Base-by-base conservation (phyloP, 2,329 filamentous ascomycete genomes). In the Exophiala oligosperma region DNA sequence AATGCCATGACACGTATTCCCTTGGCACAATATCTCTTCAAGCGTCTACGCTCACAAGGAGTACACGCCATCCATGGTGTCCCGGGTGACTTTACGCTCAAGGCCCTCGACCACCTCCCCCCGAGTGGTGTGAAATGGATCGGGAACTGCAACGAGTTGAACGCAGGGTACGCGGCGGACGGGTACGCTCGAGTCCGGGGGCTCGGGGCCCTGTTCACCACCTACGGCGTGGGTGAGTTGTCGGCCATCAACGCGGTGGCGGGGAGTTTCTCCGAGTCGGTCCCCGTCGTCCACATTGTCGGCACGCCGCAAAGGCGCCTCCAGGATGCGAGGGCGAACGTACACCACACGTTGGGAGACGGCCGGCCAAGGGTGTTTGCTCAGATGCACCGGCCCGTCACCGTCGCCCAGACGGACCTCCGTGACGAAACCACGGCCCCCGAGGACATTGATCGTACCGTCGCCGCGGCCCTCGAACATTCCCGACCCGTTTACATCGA, bases 131-230 rank as follows among this genome's bases (percentile, higher is more conserved):
- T 86, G 29, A 70, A 77, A 52, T 86, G 83, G 83, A 79, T 84
- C 2, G 83, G 83, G 63, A 85, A 83, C 65, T 81, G 77, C 70
- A 85, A 86, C 69, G 83, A 86, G 69, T 76, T 86, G 53, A 84
- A 84, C 69, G 81, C 81, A 53, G 87, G 85, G 21, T 92, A 91
- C 67, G 88, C 89, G 23, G 87, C 89, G 12, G 89, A 92, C 73
- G 89, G 89, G 23, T 92, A 92, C 69, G 88, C 88, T 55, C 83
- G 89, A 61, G 81, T 90, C 57, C 52, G 48, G 0, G 62, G 62
- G 1, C 47, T 66, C 8, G 62, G 57, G 7, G 62, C 64, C 5
- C 38, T 66, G 80, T 2, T 85, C 29, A 86, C 84, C 1, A 85
- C 84, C 0, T 84, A 84, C 63, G 84, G 83, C 3, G 83, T 86